Conservation (phyloP, 352 stramenopile genomes). For the Pythium grandisporangium region DNA sequence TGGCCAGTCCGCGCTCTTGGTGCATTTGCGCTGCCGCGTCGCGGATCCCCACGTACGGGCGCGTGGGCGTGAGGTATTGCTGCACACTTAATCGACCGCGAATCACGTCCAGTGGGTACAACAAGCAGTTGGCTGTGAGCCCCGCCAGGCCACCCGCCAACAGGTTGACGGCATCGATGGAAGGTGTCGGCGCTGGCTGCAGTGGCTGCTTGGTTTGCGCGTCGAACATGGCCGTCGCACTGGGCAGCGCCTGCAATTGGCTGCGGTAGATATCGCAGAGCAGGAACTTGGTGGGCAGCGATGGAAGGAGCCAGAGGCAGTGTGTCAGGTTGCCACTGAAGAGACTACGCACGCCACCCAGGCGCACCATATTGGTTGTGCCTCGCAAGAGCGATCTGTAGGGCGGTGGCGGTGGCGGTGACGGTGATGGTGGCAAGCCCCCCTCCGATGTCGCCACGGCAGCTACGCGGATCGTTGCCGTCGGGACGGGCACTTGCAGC, state of each 20-base stretch:
- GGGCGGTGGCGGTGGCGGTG: conserved; percentile 6
- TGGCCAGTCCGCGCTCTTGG: conserved; percentile 27
- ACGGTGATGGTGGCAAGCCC: background rate
- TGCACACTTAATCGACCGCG: conserved; percentile 65
- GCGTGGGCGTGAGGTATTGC: conserved; percentile 33
- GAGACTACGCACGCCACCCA: conserved; percentile 44
- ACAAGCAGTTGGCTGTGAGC: conserved; percentile 51
- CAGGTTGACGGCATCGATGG: conserved; percentile 44
- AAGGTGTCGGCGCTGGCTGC: conserved; percentile 9
- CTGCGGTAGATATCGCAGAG: conserved; percentile 62
- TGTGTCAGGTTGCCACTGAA: conserved; percentile 77
- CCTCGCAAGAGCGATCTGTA: conserved; percentile 43
- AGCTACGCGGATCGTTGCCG: too few relatives aligned
- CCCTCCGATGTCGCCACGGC: too few relatives aligned
- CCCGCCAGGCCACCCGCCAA: conserved; percentile 54
- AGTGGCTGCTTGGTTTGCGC: background rate
- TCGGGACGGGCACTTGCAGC: conserved; percentile 45
- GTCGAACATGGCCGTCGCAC: conserved; percentile 1
- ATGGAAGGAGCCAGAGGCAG: conserved; percentile 76
- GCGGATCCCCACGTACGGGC: conserved; percentile 34
- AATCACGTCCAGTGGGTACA: conserved; percentile 76
- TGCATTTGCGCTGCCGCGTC: conserved; percentile 46
- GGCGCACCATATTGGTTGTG: conserved; percentile 61
- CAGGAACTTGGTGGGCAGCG: conserved; percentile 71
- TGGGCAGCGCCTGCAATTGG: conserved; percentile 23